A percentile compares a stretch with the other conserved stretches of the same genome.
Evolutionary conservation across 371 early-diverging fungal species (phyloP).

Genomic region (Mucor saturninus): DNA sequence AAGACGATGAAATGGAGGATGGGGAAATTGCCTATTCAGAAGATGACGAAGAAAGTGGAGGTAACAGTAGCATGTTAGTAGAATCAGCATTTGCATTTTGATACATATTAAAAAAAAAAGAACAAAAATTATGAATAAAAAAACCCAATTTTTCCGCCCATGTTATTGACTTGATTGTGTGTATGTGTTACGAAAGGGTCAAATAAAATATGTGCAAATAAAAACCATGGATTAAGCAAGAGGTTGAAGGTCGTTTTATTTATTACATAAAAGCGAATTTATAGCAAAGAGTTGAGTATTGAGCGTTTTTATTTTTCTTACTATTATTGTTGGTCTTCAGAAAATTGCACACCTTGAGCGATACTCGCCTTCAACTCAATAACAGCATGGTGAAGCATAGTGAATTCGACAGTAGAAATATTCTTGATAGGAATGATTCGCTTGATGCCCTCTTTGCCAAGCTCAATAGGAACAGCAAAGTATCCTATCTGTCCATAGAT

Average conservation of each 20-base stretch:
- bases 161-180: too few species aligned
- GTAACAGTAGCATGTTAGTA: constrained; percentile 1
- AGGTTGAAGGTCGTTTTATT: too few species aligned
- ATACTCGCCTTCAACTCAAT: constrained; percentile 82
- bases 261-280: too few species aligned
- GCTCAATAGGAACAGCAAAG: constrained; percentile 84
- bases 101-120: neutral
- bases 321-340: constrained; percentile 27
- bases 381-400: constrained; percentile 61
- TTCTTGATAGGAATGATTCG: constrained; percentile 72
- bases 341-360: constrained; percentile 60
- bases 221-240: too few species aligned
- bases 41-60: constrained; percentile 10
- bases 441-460: constrained; percentile 77
- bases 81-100: constrained; percentile 4
- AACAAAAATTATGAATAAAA: neutral
- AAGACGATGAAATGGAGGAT: constrained; percentile 35
- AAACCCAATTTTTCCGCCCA: too few species aligned
- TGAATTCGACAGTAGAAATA: constrained; percentile 69
- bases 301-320: too few species aligned
- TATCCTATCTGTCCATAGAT: constrained; percentile 60
- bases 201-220: too few species aligned
- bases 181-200: too few species aligned
- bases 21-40: constrained; percentile 30
- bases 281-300: too few species aligned